phyloP scores from a whole-genome alignment of 2,329 filamentous ascomycete species.

The Moelleriella libera region DNA sequence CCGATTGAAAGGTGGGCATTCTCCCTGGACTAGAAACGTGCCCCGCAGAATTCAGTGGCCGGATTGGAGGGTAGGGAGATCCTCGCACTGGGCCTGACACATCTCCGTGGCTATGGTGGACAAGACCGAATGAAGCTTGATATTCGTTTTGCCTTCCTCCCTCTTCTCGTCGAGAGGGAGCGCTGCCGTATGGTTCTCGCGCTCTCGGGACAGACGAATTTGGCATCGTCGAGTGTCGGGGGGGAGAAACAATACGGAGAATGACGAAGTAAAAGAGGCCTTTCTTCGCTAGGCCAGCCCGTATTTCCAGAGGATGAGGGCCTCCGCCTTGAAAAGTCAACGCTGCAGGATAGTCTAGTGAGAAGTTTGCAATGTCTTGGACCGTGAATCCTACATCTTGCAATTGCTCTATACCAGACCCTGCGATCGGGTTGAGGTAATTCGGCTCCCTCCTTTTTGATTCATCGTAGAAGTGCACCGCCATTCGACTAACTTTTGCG shows the following conservation, averaged over 20 bases:
- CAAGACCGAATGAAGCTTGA: constrained; percentile 32
- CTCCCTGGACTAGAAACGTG: not conserved
- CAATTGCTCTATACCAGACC: constrained; percentile 39
- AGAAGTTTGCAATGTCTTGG: constrained; percentile 37
- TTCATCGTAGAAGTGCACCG: constrained; percentile 40
- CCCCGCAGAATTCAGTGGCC: not conserved
- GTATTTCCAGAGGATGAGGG: constrained; percentile 14
- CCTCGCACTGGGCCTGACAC: too few relatives aligned
- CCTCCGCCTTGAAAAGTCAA: constrained; percentile 13
- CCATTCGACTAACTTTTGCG: constrained; percentile 30
- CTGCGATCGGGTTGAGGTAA: constrained; percentile 50
- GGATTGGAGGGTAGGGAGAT: constrained; percentile 7
- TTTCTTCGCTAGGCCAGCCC: constrained; percentile 43
- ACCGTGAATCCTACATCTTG: constrained; percentile 37
- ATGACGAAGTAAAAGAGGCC: constrained; percentile 50
- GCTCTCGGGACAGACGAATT: constrained; percentile 27
- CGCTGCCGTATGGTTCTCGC: constrained; percentile 27
- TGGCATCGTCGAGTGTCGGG: constrained; percentile 27
- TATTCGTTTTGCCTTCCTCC: constrained; percentile 23
- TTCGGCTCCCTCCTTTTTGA: constrained; percentile 43
- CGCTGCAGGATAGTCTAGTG: constrained; percentile 38
- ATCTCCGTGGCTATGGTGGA: constrained; percentile 20
- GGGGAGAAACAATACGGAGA: constrained; percentile 25
- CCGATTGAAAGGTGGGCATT: not conserved
- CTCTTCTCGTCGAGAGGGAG: constrained; percentile 19